Percentiles rank a stretch among this genome's conserved stretches.
phyloP scores from a whole-genome alignment of 1,284 basidiomycete species.

The Sanguinoderma infundibulare region DNA sequence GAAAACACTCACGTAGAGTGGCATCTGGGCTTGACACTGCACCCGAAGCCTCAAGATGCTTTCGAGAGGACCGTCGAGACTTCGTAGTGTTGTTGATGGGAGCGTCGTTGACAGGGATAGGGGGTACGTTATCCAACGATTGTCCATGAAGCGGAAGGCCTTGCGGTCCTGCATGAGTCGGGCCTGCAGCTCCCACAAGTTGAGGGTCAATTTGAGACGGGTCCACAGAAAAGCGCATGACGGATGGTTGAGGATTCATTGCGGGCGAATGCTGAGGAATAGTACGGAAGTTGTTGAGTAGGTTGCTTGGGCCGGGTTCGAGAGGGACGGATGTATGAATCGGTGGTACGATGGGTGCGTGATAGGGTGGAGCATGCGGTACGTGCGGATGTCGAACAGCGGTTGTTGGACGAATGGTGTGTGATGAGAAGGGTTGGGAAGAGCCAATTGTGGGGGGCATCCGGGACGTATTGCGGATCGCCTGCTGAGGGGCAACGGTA shows the following conservation, averaged over 20 bases:
- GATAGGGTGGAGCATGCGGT: not conserved
- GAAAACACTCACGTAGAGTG: slow-evolving; percentile 4
- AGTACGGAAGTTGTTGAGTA: not conserved
- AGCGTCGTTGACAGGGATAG: not conserved
- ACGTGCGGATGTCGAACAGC: not conserved
- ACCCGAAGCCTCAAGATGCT: not conserved
- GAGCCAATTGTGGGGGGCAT: slow-evolving; percentile 16
- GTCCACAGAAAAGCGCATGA: slow-evolving; percentile 13
- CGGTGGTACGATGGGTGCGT: not conserved
- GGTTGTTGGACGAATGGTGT: not conserved
- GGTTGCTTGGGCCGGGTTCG: not conserved
- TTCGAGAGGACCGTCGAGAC: slow-evolving; percentile 9
- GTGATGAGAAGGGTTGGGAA: not conserved
- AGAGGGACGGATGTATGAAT: not conserved
- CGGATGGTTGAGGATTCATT: not conserved
- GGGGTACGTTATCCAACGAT: not conserved
- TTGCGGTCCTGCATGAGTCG: not conserved
- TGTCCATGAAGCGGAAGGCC: not conserved
- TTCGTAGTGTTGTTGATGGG: not conserved
- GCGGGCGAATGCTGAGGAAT: not conserved
- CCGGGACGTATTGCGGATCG: slow-evolving; percentile 7
- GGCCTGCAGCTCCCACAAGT: slow-evolving; percentile 17
- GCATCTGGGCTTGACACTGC: not conserved
- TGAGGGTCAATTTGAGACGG: slow-evolving; percentile 33
- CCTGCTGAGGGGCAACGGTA: not conserved